Base-by-base conservation (phyloP, 371 early-diverging fungal species). In the Umbelopsis sp. region DNA sequence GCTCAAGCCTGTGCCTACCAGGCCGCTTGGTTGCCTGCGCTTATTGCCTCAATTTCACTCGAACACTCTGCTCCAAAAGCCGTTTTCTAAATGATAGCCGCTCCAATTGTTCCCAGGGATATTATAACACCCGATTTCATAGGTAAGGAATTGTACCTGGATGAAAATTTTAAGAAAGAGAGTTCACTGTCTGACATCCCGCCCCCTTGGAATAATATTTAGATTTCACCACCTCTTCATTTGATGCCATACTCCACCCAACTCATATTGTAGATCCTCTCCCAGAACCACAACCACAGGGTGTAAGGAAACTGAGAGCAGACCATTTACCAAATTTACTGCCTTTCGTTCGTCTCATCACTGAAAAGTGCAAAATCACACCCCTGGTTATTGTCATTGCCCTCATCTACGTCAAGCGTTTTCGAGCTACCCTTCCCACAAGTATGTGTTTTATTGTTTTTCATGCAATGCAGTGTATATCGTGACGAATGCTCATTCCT, bases 151-250 rank as follows among this genome's bases (percentile, higher is more conserved):
- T 5, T 50, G 7, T 11, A 52, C 14, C 57, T 63, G 63, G 12
- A 57, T 14, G 29, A 11, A 16, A 69, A 53, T 63, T 64, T 68
- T 66, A 48, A 22, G 50, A 51, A 22, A 22, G 22, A 62, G 46
- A 50, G 11, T 35, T 35, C 29, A 63, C 20, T 41, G 29, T 29
- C 37, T 35, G 65, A 62, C 24, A 38, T 18, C 62, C 37, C 22
- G 22, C 22, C 22, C 53, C 12, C 52, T 57, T 68, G 63, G 18
- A 45, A 44, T 29, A 45, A 18, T 38, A 29, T 32, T 45, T 68
- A 81, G 80, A 81, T 53, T 83, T 83, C 70, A 74, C 84, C 35
- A 80, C 81, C 0, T 74, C 81, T 41, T 83, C 80, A 3, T 83
- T 83, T 63, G 81, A 83, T 65, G 78, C 84, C 22, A 81, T 83